Evolutionary conservation across 164 flowering plant species (phyloP).

Genomic region (Annona squamosa): DNA sequence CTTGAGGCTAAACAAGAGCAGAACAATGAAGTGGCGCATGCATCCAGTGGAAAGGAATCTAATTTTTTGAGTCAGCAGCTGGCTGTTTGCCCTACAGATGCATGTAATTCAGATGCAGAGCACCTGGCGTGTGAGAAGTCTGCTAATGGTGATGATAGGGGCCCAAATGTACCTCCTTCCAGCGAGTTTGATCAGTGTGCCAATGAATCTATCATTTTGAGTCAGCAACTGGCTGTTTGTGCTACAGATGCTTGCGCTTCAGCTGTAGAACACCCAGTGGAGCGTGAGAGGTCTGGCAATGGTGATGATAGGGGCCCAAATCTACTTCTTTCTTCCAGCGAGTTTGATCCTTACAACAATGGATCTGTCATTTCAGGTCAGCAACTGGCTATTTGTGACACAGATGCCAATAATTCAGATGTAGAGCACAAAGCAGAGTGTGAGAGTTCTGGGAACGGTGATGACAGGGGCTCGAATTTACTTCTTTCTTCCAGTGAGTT

Average conservation of each 20-base stretch:
- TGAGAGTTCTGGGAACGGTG: too few species aligned
- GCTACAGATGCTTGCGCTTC: slow-evolving; percentile 11
- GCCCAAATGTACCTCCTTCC: slow-evolving; percentile 21
- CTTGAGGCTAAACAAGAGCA: slow-evolving; percentile 14
- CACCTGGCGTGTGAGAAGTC: slow-evolving; percentile 11
- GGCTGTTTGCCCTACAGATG: slow-evolving; percentile 2
- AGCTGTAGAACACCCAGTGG: slow-evolving; percentile 4
- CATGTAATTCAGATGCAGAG: slow-evolving; percentile 10
- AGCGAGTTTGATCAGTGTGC: slow-evolving; percentile 13
- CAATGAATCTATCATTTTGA: slow-evolving; percentile 15
- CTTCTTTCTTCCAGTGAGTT: too few species aligned
- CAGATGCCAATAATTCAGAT: too few species aligned
- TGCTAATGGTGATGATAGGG: slow-evolving; percentile 3
- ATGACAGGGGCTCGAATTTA: too few species aligned
- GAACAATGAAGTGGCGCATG: slow-evolving; percentile 10
- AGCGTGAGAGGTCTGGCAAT: slow-evolving; percentile 11
- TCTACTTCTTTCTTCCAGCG: slow-evolving; percentile 21
- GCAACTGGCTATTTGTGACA: too few species aligned
- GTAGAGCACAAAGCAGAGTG: too few species aligned
- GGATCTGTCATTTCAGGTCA: not conserved
- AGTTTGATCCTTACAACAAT: slow-evolving; percentile 13
- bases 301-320: slow-evolving; percentile 1
- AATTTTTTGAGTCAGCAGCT: slow-evolving; percentile 12
- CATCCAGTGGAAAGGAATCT: slow-evolving; percentile 14
- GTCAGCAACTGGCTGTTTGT: slow-evolving; percentile 4